A percentile compares a stretch with the other conserved stretches of the same genome.
These are phyloP conservation scores for Solanum pinnatisectum DNA, from an alignment of 257 asterid species.

Conservation along the genomic window DNA sequence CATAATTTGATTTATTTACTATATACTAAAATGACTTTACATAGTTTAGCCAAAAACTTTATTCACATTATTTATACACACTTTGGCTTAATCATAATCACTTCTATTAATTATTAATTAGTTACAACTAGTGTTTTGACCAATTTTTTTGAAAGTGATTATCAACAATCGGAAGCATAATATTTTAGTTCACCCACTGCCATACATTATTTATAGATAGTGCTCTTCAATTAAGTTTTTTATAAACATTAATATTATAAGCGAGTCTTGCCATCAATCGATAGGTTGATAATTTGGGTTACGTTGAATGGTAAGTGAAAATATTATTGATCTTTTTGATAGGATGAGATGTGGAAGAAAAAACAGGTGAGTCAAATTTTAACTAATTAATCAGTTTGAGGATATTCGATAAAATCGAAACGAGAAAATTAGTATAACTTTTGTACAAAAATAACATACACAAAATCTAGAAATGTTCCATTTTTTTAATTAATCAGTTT, in stretches of 20 bases:
- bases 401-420: too few species aligned
- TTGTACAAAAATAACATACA: too few species aligned
- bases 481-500: not conserved
- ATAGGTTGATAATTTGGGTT: not conserved
- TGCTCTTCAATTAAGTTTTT: not conserved
- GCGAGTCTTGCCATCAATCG: not conserved
- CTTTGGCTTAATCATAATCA: not conserved
- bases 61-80: not conserved
- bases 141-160: too few species aligned
- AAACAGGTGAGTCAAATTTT: not conserved
- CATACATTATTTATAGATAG: not conserved
- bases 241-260: too few species aligned
- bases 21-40: not conserved
- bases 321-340: not conserved
- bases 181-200: not conserved
- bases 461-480: too few species aligned
- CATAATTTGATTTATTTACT: constrained; percentile 14
- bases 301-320: not conserved
- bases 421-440: too few species aligned
- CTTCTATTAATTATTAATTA: not conserved
- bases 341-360: not conserved
- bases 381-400: not conserved
- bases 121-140: not conserved
- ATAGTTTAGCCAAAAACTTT: not conserved
- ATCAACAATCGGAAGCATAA: not conserved